Percentiles rank a stretch among this genome's conserved stretches.
These are phyloP conservation scores for Cerrena zonata DNA, from an alignment of 1,284 basidiomycete genomes.

Conservation along the genomic window DNA sequence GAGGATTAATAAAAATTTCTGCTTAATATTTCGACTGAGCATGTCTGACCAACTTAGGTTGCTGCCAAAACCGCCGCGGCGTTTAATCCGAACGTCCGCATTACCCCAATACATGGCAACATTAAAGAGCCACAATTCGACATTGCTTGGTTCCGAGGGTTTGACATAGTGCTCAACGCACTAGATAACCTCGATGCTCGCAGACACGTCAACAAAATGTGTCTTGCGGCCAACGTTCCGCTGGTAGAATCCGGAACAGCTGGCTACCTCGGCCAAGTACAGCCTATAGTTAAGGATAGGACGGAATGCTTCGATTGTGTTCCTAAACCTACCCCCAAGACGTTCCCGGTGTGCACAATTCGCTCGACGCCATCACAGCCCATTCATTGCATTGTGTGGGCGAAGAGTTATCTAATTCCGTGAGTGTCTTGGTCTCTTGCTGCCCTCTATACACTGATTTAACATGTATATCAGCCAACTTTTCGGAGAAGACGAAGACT, in stretches of 20 bases:
- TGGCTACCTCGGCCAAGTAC: conserved; percentile 87
- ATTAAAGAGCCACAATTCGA: conserved; percentile 94
- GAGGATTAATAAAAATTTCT: conserved; percentile 11
- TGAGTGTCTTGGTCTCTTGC: conserved; percentile 34
- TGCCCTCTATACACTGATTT: conserved; percentile 1
- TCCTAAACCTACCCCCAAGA: conserved; percentile 85
- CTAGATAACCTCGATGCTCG: conserved; percentile 93
- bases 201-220: conserved; percentile 94
- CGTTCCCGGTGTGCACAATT: conserved; percentile 97
- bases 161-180: conserved; percentile 93
- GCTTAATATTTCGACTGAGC: not conserved
- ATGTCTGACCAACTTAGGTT: conserved; percentile 45
- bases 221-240: conserved; percentile 85
- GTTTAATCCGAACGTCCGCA: conserved; percentile 89
- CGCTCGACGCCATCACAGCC: conserved; percentile 95
- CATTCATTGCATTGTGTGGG: conserved; percentile 99
- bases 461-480: conserved; percentile 60
- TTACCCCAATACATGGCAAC: conserved; percentile 88
- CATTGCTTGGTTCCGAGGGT: conserved; percentile 81
- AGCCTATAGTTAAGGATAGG: conserved; percentile 69
- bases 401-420: conserved; percentile 96
- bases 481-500: conserved; percentile 86
- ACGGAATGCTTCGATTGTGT: conserved; percentile 93
- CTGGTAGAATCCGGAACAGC: conserved; percentile 96
- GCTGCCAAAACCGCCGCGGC: conserved; percentile 83